These are phyloP conservation scores for Pseudogymnoascus sp. DNA, from an alignment of 2,329 filamentous ascomycete species.

Conservation along the genomic window DNA sequence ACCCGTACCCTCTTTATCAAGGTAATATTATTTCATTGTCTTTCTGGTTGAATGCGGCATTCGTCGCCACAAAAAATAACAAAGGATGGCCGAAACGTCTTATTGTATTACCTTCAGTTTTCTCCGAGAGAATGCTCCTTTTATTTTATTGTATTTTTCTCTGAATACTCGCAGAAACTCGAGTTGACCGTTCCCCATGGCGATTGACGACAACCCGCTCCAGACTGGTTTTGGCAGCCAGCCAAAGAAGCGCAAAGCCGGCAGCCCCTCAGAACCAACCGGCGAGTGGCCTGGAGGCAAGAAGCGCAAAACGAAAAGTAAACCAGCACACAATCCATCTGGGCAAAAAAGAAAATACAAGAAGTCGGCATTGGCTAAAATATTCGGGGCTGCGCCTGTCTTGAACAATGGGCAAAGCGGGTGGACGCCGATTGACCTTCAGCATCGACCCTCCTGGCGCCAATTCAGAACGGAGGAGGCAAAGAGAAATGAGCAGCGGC, in stretches of 20 bases:
- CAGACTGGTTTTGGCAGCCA: neutral
- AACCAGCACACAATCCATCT: neutral
- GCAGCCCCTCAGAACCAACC: neutral
- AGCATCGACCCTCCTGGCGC: neutral
- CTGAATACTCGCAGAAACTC: neutral
- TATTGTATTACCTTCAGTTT: neutral
- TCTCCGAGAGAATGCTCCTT: neutral
- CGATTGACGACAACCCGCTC: neutral
- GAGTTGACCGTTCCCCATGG: neutral
- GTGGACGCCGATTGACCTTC: neutral
- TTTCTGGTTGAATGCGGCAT: neutral
- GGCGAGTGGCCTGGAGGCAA: neutral
- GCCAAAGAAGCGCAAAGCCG: neutral
- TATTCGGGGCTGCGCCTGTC: neutral
- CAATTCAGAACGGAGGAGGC: constrained; percentile 7
- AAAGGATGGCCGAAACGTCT: neutral
- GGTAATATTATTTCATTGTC: neutral
- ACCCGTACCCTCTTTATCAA: neutral
- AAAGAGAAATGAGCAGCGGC: neutral
- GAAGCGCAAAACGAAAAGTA: neutral
- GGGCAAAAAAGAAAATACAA: neutral
- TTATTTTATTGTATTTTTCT: neutral
- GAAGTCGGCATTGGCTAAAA: constrained; percentile 2
- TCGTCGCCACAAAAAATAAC: neutral
- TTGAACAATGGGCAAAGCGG: constrained; percentile 2